These are phyloP conservation scores for Cyberlindnera maritima DNA, from an alignment of 805 yeast species.

Conservation along the genomic window DNA sequence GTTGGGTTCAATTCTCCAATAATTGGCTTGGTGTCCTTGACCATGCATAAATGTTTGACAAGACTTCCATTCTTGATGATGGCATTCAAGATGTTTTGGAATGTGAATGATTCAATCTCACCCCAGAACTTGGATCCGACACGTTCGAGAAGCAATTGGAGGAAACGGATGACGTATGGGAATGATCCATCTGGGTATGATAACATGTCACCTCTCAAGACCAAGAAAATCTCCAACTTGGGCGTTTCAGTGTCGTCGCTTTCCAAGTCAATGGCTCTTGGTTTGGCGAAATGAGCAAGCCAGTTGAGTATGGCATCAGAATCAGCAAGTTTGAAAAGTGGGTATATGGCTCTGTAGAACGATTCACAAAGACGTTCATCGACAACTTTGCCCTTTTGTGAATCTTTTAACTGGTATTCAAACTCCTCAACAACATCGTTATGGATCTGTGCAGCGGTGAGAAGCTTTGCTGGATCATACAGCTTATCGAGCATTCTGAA, in stretches of 20 bases:
- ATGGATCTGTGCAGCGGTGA: constrained; percentile 27
- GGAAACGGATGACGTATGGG: constrained; percentile 47
- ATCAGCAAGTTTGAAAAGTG: constrained; percentile 36
- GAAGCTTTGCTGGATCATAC: constrained; percentile 7
- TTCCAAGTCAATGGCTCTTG: constrained; percentile 20
- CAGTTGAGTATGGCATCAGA: constrained; percentile 33
- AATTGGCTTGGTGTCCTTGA: constrained; percentile 28
- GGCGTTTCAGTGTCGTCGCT: constrained; percentile 31
- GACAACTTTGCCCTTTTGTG: constrained; percentile 29
- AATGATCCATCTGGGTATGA: constrained; percentile 44
- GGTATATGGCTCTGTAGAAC: constrained; percentile 47
- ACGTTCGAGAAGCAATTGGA: constrained; percentile 41
- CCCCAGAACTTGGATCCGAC: constrained; percentile 53
- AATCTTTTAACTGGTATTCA: constrained; percentile 37
- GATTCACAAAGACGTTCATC: constrained; percentile 38
- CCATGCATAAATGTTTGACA: constrained; percentile 33
- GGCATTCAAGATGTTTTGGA: constrained; percentile 56
- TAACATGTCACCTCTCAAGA: constrained; percentile 51
- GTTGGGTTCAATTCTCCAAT: constrained; percentile 30
- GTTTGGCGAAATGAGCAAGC: constrained; percentile 27
- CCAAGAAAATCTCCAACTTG: constrained; percentile 31
- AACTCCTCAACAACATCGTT: constrained; percentile 53
- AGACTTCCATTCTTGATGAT: constrained; percentile 54
- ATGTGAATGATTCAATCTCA: constrained; percentile 49
- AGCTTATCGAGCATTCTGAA: constrained; percentile 29